Base-by-base conservation (phyloP, 2,329 filamentous ascomycete genomes). In the Aspergillus novofumigatus region DNA sequence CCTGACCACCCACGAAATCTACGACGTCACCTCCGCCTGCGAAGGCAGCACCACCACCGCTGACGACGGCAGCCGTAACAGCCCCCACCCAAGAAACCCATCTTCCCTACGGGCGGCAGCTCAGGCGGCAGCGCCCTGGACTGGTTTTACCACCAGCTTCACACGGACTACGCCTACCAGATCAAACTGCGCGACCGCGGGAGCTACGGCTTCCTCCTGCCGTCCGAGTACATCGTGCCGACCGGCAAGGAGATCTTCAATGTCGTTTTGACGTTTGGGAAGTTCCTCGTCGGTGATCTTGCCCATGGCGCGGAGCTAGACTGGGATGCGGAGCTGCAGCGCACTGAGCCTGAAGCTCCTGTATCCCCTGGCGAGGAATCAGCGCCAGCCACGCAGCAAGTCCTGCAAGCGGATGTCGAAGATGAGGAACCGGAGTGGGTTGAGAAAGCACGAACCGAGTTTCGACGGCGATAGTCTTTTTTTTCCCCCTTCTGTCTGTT, bases 161-260 rank as follows among this genome's bases (percentile, higher is more conserved):
- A 82, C 49, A 90, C 93, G 20, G 86, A 85, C 61, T 96, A 91
- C 72, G 90, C 91, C 57, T 97, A 95, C 72, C 94, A 97, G 79
- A 88, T 88, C 75, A 97, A 97, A 77, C 80, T 99, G 28, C 83
- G 94, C 51, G 94, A 99, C 72, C 94, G 90, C 0, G 94, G 94
- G 9, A 94, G 87, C 71, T 97, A 97, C 71, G 94, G 94, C 0
- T 99, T 97, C 71, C 78, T 99, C 50, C 78, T 97, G 3, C 94
- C 94, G 0, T 87, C 84, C 56, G 88, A 94, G 56, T 84, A 95
- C 59, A 97, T 97, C 58, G 79, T 96, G 2, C 92, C 93, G 0
- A 94, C 91, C 0, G 93, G 94, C 8, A 87, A 93, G 72, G 94
- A 99, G 73, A 83, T 93, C 44, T 86, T 93, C 63, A 88, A 89